Conservation (phyloP, 2,329 filamentous ascomycete genomes). For the Fusarium burgessii region DNA sequence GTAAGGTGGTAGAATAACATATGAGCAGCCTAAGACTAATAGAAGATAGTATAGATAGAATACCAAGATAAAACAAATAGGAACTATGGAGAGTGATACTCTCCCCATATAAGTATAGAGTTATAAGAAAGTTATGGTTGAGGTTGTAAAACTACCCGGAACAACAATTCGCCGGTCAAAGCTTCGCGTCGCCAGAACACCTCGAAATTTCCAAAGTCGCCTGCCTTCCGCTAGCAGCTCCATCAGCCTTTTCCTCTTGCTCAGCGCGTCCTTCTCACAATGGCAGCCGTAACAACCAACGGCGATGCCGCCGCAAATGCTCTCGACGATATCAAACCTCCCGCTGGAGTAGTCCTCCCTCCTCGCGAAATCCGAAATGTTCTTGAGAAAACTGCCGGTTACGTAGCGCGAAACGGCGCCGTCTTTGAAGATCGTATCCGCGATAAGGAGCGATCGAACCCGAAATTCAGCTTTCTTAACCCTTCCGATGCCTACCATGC, state of each 20-base stretch:
- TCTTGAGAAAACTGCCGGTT: conserved; percentile 95
- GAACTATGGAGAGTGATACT: neutral
- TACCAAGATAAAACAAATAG: too few relatives aligned
- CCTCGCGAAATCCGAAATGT: conserved; percentile 87
- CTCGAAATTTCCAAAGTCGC: conserved; percentile 45
- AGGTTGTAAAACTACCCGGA: neutral
- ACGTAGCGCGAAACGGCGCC: conserved; percentile 77
- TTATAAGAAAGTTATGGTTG: too few relatives aligned
- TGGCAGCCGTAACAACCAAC: conserved; percentile 58
- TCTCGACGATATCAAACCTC: conserved; percentile 80
- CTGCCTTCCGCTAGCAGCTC: conserved; percentile 10
- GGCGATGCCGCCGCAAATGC: conserved; percentile 62
- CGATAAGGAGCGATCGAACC: conserved; percentile 83
- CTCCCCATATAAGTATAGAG: neutral
- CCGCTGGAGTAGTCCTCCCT: conserved; percentile 85
- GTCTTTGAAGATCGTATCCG: conserved; percentile 86
- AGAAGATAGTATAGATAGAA: too few relatives aligned
- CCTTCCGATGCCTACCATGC: conserved; percentile 84
- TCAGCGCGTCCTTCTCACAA: conserved; percentile 30
- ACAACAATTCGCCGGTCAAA: conserved; percentile 25
- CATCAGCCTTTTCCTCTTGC: conserved; percentile 12
- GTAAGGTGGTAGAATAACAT: too few relatives aligned
- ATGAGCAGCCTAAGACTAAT: too few relatives aligned
- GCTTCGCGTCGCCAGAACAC: conserved; percentile 38
- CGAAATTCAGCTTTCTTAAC: conserved; percentile 92